A percentile compares a stretch with the other conserved stretches of the same genome.
phyloP scores from a whole-genome alignment of 1,284 basidiomycete genomes.

The Mycosarcoma maydis region DNA sequence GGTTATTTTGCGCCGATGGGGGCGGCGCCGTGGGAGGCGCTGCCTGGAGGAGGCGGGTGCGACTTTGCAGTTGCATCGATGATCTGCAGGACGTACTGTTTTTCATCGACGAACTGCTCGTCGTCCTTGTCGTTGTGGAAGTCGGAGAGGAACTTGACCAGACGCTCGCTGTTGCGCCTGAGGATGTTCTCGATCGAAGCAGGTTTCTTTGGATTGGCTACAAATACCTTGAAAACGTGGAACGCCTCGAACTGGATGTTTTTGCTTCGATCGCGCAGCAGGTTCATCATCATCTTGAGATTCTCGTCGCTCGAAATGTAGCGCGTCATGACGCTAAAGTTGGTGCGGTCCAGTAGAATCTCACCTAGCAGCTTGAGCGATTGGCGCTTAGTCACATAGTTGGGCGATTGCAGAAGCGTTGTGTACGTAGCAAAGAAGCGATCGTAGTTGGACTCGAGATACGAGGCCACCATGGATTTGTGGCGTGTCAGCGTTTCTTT shows the following conservation, averaged over 20 bases:
- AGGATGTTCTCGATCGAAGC: slow-evolving; percentile 91
- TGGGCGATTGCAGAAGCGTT: slow-evolving; percentile 86
- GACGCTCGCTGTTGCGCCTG: slow-evolving; percentile 89
- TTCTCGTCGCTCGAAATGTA: slow-evolving; percentile 88
- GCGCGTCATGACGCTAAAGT: slow-evolving; percentile 98
- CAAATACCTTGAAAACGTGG: slow-evolving; percentile 99
- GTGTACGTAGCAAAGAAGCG: slow-evolving; percentile 96
- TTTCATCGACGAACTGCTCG: slow-evolving; percentile 67
- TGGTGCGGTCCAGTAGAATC: slow-evolving; percentile 94
- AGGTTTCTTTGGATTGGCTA: slow-evolving; percentile 98
- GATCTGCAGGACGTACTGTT: slow-evolving; percentile 65
- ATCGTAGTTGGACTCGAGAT: slow-evolving; percentile 95
- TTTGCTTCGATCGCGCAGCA: slow-evolving; percentile 94
- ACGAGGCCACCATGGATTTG: slow-evolving; percentile 95
- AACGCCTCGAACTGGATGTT: slow-evolving; percentile 99
- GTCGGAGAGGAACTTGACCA: slow-evolving; percentile 85
- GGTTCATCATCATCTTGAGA: slow-evolving; percentile 99
- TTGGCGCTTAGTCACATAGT: slow-evolving; percentile 99
- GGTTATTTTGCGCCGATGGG: slow-evolving; percentile 17
- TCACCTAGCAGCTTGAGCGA: slow-evolving; percentile 97
- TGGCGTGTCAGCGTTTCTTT: slow-evolving; percentile 83
- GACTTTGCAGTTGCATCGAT: slow-evolving; percentile 52
- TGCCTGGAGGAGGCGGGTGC: neutral
- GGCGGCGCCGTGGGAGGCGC: too few relatives aligned
- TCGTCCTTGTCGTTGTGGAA: slow-evolving; percentile 98